Evolutionary conservation across 305 asterid genomes (phyloP), one percentile per base, ranked within the genome.

Genomic region (Coffea humblotiana): DNA sequence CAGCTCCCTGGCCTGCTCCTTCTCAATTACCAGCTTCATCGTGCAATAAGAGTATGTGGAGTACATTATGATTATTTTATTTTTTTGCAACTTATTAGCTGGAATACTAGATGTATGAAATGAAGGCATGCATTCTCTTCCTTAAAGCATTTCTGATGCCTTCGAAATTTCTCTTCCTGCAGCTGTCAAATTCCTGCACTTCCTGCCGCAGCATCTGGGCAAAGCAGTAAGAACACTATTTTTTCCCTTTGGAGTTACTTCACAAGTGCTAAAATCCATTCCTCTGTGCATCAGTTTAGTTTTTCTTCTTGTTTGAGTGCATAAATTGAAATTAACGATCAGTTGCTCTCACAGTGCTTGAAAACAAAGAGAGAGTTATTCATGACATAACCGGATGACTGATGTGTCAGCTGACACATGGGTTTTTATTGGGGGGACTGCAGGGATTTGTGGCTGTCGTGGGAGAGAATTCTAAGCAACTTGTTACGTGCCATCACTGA

Each of bases 131-230:
- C 19, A 7, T 75, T 68, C 1, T 70, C 78, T 60, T 54, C 29
- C 65, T 14, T 71, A 12, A 79, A 70, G 61, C 29, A 29, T 27
- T 29, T 81, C 89, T 81, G 79, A 80, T 75, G 48, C 74, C 51
- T 64, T 45, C 66, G 29, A 60, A 75, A 68, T 29, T 47, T 86
- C 79, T 88, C 58, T 58, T 54, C 15, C 82, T 79, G 87, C 97
- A 94, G 99, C 97, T 49, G 83, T 94, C 86, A 94, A 89, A 86
- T 96, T 83, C 99, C 99, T 15, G 99, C 98, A 51, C 99, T 96
- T 84, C 98, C 99, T 77, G 99, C 99, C 19, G 99, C 94, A 40
- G 98, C 98, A 81, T 91, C 98, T 27, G 98, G 97, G 69, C 93
- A 94, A 85, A 91, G 83, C 73, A 80, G 99, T 94, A 90, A 90